These are phyloP conservation scores for Verticillium nubilum DNA, from an alignment of 2,329 filamentous ascomycete genomes.

Conservation along the genomic window DNA sequence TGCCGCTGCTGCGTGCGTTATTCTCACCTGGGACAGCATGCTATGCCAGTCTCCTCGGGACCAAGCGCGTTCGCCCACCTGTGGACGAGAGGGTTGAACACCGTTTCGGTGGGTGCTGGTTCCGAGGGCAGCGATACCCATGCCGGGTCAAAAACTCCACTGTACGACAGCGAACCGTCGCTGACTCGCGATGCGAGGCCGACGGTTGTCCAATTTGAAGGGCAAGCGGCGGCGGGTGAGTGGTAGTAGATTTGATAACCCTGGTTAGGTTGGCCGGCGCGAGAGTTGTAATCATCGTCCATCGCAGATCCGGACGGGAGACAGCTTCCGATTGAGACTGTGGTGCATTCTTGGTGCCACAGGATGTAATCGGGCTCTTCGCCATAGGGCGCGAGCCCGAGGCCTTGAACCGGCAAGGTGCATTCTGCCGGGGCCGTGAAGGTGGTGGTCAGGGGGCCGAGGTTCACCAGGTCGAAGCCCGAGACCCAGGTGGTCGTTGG, in stretches of 20 bases:
- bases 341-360: not conserved
- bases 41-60: not conserved
- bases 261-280: slow-evolving; percentile 11
- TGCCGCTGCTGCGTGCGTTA: not conserved
- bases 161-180: not conserved
- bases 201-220: slow-evolving; percentile 17
- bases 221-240: slow-evolving; percentile 18
- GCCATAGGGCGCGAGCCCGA: not conserved
- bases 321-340: not conserved
- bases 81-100: not conserved
- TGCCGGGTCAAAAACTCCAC: not conserved
- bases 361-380: not conserved
- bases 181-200: slow-evolving; percentile 4
- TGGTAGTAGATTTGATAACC: slow-evolving; percentile 10
- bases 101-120: not conserved
- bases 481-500: not conserved
- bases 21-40: slow-evolving; percentile 1
- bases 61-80: not conserved
- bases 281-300: slow-evolving; percentile 16
- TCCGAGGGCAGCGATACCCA: not conserved
- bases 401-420: slow-evolving; percentile 7
- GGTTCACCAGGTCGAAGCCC: slow-evolving; percentile 16
- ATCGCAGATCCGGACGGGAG: not conserved
- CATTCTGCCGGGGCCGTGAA: slow-evolving; percentile 20
- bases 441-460: slow-evolving; percentile 23